Conservation (phyloP, 495 filamentous ascomycete species). For the Penicillium odoratum region DNA sequence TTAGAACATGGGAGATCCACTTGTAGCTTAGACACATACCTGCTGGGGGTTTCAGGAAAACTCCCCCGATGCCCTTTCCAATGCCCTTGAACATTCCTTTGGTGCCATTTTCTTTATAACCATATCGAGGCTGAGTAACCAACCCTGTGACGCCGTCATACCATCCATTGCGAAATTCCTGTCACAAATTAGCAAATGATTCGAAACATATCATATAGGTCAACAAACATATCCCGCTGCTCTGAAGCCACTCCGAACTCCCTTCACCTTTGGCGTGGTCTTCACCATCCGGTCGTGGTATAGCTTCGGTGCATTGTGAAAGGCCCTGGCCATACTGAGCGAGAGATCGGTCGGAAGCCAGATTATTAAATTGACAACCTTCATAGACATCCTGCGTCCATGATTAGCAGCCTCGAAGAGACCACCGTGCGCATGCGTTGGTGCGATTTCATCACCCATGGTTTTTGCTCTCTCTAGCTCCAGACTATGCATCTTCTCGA, state of each 20-base stretch:
- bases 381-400: constrained; percentile 38
- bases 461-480: constrained; percentile 15
- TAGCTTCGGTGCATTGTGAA: constrained; percentile 79
- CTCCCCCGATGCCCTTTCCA: constrained; percentile 72
- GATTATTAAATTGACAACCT: constrained; percentile 69
- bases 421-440: constrained; percentile 8
- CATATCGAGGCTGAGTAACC: constrained; percentile 68
- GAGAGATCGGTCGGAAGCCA: constrained; percentile 81
- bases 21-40: constrained; percentile 41
- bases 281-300: constrained; percentile 77
- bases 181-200: constrained; percentile 34
- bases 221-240: constrained; percentile 59
- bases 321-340: constrained; percentile 74
- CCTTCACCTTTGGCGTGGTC: constrained; percentile 67
- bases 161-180: constrained; percentile 66
- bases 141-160: constrained; percentile 74
- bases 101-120: constrained; percentile 66
- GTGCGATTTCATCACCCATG: constrained; percentile 13
- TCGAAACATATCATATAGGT: constrained; percentile 18
- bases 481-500: constrained; percentile 12
- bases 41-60: constrained; percentile 70
- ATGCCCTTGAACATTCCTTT: constrained; percentile 72
- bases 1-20: background rate
- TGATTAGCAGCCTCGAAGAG: constrained; percentile 37
- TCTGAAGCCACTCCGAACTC: constrained; percentile 66